Evolutionary conservation across 768 basidiomycete species (phyloP).

Genomic region (Suillus subluteus): DNA sequence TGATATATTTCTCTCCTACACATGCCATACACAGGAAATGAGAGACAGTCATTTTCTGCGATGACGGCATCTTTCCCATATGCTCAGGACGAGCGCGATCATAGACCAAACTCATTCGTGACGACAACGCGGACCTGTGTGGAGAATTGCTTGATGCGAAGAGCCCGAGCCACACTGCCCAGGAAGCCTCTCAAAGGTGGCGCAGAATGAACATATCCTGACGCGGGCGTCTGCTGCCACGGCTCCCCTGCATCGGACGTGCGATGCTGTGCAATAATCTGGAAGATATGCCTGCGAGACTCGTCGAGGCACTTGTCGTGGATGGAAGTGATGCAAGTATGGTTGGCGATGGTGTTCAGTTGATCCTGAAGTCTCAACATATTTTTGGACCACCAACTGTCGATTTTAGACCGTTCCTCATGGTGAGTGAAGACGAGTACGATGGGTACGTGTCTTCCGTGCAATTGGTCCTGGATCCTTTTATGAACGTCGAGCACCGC

Average conservation of each 20-base stretch:
- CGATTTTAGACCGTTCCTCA: not conserved
- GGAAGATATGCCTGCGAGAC: not conserved
- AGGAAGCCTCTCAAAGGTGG: no score
- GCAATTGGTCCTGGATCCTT: not conserved
- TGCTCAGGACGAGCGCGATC: no score
- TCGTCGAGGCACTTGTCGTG: not conserved
- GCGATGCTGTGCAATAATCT: not conserved
- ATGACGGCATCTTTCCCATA: no score
- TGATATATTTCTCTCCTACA: no score
- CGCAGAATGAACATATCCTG: no score
- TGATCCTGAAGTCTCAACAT: not conserved
- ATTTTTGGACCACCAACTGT: not conserved
- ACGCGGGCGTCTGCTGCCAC: not conserved
- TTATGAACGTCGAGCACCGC: not conserved
- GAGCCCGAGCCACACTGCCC: no score
- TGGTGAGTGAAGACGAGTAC: not conserved
- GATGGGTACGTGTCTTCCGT: not conserved
- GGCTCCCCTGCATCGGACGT: not conserved
- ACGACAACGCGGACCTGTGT: no score
- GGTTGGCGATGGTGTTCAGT: not conserved
- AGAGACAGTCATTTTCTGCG: no score
- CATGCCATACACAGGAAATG: no score
- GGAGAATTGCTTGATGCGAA: no score
- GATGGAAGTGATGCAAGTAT: not conserved
- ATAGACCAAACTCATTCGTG: no score